A percentile compares a stretch with the other conserved stretches of the same genome.
phyloP scores from a whole-genome alignment of 2,329 filamentous ascomycete species.

The Epichloe gansuensis region DNA sequence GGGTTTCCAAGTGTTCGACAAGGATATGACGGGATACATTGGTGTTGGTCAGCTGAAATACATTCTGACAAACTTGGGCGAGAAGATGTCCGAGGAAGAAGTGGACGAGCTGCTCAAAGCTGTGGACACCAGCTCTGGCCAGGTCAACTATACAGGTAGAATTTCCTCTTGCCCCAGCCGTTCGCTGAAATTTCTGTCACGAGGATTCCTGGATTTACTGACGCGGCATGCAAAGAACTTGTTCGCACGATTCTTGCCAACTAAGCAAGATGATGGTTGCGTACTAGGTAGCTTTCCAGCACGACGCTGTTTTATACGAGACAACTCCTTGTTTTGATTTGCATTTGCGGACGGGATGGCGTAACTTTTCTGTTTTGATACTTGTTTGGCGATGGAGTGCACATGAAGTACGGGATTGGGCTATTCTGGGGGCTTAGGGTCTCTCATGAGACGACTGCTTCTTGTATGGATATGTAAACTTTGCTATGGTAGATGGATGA shows the following conservation, averaged over 20 bases:
- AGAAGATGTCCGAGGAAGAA: conserved; percentile 99
- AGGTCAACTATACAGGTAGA: conserved; percentile 94
- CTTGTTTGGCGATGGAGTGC: neutral
- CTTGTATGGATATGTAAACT: conserved; percentile 4
- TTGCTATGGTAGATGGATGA: neutral
- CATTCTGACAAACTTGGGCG: conserved; percentile 91
- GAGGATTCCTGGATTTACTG: conserved; percentile 4
- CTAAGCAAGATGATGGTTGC: conserved; percentile 28
- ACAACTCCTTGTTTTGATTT: conserved; percentile 8
- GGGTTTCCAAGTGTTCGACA: conserved; percentile 98
- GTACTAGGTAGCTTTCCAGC: neutral
- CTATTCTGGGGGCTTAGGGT: neutral
- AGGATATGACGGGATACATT: conserved; percentile 96
- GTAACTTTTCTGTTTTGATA: conserved; percentile 11
- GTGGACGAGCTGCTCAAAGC: conserved; percentile 98
- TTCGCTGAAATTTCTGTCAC: neutral
- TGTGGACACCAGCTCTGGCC: conserved; percentile 86
- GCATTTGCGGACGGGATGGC: conserved; percentile 5
- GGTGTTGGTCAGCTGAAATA: conserved; percentile 96
- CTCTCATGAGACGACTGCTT: neutral
- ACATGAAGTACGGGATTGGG: neutral
- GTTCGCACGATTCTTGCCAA: conserved; percentile 80
- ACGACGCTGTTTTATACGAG: neutral
- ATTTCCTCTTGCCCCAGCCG: conserved; percentile 3
- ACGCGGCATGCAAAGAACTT: conserved; percentile 43